Evolutionary conservation across 257 asterid genomes (phyloP), one percentile per base, ranked within the genome.

Genomic region (Solanum chilense): DNA sequence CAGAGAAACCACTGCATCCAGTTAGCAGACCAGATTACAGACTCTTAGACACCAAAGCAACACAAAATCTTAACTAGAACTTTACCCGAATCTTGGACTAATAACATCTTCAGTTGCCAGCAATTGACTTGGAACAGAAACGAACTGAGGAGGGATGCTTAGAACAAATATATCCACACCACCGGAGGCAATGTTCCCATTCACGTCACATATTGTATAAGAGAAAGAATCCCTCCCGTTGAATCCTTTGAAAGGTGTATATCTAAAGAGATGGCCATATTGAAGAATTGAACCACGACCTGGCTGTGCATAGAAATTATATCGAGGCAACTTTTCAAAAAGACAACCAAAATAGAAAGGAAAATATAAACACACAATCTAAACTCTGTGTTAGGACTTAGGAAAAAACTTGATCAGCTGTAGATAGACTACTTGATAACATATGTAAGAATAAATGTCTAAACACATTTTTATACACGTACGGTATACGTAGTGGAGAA

Each of bases 41-140:
- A 68, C 64, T 39, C 35, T 62, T n/a, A 68, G 77, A 33, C 7
- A 31, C 33, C 44, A 44, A 39, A 85, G 52, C 37, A 74, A 73
- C 41, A 10, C 5, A 85, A 62, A 77, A 49, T 70, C 33, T 66
- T 23, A 58, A 37, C 41, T 39, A 85, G 62, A 20, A 70, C 62
- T 90, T 91, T 89, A 97, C 99, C 98, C 94, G 75, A 92, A 97
- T 37, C 87, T 91, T 71, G 99, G 99, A 91, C 95, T 90, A 85
- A 94, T 89, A 3, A 78, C 66, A 82, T 94, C 98, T 94, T 97
- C 99, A 14, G 90, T 90, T 73, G 95, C 98, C 90, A 86, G 94
- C 85, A 97, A 89, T 89, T 91, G 88, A 78, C 89, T 90, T 76
- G 98, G 99, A 76, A 92, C 73, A 5, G 96, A 92, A 86, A 91